These are phyloP conservation scores for Cercospora janseana DNA, from an alignment of 2,329 filamentous ascomycete species.

Conservation along the genomic window DNA sequence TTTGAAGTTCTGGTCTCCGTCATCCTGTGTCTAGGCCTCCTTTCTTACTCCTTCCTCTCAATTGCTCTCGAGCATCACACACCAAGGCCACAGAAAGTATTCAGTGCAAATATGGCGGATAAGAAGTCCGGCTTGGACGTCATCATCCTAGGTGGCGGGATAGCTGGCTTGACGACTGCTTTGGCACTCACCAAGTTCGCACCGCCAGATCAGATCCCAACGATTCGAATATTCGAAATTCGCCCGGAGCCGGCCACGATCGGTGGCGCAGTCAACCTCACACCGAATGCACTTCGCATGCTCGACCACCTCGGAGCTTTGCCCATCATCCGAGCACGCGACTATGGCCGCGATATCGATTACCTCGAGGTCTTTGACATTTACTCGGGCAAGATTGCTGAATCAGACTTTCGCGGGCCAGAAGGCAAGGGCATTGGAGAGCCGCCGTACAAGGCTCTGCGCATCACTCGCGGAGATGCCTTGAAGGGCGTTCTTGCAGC, in stretches of 20 bases:
- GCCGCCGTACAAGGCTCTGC: constrained; percentile 45
- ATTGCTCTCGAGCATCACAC: neutral
- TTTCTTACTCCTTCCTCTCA: neutral
- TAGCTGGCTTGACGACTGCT: constrained; percentile 52
- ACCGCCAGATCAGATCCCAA: constrained; percentile 38
- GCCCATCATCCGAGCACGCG: constrained; percentile 39
- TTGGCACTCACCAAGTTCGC: constrained; percentile 49
- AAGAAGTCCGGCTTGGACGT: constrained; percentile 39
- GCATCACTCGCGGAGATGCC: constrained; percentile 47
- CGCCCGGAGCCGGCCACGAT: constrained; percentile 47
- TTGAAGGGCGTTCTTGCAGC: constrained; percentile 45
- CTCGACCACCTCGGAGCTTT: constrained; percentile 39
- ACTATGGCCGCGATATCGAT: constrained; percentile 45
- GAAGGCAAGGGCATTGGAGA: constrained; percentile 46
- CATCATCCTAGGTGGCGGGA: constrained; percentile 54
- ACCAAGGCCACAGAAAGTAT: too few species aligned
- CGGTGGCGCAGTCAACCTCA: constrained; percentile 50
- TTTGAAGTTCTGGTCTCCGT: constrained; percentile 2
- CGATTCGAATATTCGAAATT: constrained; percentile 51
- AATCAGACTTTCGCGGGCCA: constrained; percentile 44
- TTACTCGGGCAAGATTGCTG: constrained; percentile 46
- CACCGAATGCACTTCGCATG: constrained; percentile 47
- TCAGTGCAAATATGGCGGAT: constrained; percentile 32
- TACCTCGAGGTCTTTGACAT: constrained; percentile 49
- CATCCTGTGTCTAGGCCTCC: too few species aligned